These are phyloP conservation scores for Fusarium sp. DNA, from an alignment of 2,329 filamentous ascomycete genomes.

Conservation along the genomic window DNA sequence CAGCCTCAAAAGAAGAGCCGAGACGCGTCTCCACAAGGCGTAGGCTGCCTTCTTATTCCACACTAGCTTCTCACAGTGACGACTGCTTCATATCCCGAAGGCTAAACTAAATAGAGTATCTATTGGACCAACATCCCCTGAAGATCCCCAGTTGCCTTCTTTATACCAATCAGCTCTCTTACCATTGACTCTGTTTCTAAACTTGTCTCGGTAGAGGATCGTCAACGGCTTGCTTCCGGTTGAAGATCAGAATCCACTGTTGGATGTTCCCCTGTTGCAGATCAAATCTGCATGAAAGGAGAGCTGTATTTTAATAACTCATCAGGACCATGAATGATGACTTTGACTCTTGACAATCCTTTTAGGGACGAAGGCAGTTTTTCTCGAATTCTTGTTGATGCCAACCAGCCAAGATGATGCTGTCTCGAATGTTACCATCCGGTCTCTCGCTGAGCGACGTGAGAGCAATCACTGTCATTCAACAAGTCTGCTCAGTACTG, in stretches of 20 bases:
- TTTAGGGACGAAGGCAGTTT: neutral
- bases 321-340: no score
- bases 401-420: neutral
- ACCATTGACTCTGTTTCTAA: neutral
- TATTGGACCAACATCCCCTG: neutral
- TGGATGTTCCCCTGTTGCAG: neutral
- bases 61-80: neutral
- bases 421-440: accelerated
- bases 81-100: neutral
- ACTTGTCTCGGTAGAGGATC: neutral
- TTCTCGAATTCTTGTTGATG: accelerated
- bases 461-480: slow-evolving; percentile 13
- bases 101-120: neutral
- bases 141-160: neutral
- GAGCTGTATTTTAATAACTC: neutral
- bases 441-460: neutral
- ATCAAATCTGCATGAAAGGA: slow-evolving; percentile 4
- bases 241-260: neutral
- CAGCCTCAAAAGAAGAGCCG: neutral
- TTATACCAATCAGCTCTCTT: neutral
- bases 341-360: neutral
- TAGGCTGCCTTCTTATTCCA: neutral
- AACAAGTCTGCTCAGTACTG: slow-evolving; percentile 10
- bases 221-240: neutral
- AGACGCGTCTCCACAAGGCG: neutral